phyloP scores from a whole-genome alignment of 2,329 filamentous ascomycete genomes.

The Talaromyces rugulosus region DNA sequence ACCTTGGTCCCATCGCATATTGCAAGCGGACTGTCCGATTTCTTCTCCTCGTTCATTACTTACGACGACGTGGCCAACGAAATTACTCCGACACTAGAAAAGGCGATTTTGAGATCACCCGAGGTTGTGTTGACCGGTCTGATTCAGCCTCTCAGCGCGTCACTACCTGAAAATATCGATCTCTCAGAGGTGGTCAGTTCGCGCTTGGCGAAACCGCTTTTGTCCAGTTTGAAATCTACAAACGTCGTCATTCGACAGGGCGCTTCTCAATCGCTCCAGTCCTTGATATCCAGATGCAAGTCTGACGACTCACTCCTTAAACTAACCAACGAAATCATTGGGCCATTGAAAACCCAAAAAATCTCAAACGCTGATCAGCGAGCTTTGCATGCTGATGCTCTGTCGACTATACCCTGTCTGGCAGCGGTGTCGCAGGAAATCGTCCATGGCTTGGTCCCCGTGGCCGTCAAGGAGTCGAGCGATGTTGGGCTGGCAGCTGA shows the following conservation, averaged over 20 bases:
- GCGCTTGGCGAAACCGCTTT: constrained; percentile 76
- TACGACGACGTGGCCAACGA: constrained; percentile 71
- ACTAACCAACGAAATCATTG: constrained; percentile 71
- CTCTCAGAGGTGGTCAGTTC: constrained; percentile 68
- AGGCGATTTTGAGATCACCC: constrained; percentile 80
- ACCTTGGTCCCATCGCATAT: constrained; percentile 67
- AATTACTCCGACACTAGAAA: constrained; percentile 78
- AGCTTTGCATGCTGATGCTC: constrained; percentile 74
- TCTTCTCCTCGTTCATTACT: constrained; percentile 72
- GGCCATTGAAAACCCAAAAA: constrained; percentile 77
- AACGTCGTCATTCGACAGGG: constrained; percentile 74
- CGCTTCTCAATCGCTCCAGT: constrained; percentile 68
- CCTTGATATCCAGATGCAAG: constrained; percentile 63
- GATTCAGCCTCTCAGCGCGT: constrained; percentile 65
- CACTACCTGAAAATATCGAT: constrained; percentile 68
- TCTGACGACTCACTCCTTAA: constrained; percentile 57
- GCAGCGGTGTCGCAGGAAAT: constrained; percentile 62
- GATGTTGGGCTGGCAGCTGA: constrained; percentile 76
- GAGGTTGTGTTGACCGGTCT: constrained; percentile 83
- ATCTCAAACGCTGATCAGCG: constrained; percentile 81
- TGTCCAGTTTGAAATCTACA: constrained; percentile 89
- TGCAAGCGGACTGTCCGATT: constrained; percentile 69
- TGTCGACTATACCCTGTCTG: constrained; percentile 61
- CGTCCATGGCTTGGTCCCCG: constrained; percentile 60
- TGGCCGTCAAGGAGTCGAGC: constrained; percentile 81